A percentile compares a stretch with the other conserved stretches of the same genome.
These are phyloP conservation scores for Cladophialophora yegresii DNA, from an alignment of 2,329 filamentous ascomycete genomes.

Conservation along the genomic window DNA sequence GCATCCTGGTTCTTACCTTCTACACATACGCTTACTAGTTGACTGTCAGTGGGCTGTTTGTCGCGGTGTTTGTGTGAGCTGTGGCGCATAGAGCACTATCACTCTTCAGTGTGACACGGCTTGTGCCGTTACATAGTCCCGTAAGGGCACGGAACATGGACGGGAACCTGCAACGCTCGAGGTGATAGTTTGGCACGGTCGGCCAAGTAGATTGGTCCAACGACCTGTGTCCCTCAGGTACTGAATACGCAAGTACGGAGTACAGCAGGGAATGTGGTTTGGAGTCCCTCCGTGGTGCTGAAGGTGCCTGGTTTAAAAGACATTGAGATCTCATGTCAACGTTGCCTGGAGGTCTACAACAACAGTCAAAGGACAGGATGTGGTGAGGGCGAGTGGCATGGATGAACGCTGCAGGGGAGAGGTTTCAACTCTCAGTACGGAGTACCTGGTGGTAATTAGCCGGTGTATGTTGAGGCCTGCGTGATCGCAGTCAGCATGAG, in stretches of 20 bases:
- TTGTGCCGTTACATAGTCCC: background rate
- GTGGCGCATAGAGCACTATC: background rate
- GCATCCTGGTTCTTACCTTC: background rate
- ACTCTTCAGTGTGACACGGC: background rate
- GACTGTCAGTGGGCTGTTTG: background rate
- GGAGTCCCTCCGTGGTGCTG: background rate
- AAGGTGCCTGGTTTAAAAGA: background rate
- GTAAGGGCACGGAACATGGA: constrained; percentile 1
- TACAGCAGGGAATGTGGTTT: no score
- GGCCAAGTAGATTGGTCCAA: background rate
- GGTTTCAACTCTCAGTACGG: background rate
- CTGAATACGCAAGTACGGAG: background rate
- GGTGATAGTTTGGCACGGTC: constrained; percentile 3
- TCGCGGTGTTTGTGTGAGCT: background rate
- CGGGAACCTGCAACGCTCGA: constrained; percentile 2
- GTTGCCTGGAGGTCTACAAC: background rate
- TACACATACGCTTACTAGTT: background rate
- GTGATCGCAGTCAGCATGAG: background rate
- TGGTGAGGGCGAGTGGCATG: background rate
- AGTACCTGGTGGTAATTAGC: no score
- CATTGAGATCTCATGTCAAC: background rate
- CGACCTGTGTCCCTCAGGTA: background rate
- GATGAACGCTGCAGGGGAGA: background rate
- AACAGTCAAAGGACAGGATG: background rate
- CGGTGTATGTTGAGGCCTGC: background rate